Base-by-base conservation (phyloP, 208 protist species). In the Strigomonas culicis region DNA sequence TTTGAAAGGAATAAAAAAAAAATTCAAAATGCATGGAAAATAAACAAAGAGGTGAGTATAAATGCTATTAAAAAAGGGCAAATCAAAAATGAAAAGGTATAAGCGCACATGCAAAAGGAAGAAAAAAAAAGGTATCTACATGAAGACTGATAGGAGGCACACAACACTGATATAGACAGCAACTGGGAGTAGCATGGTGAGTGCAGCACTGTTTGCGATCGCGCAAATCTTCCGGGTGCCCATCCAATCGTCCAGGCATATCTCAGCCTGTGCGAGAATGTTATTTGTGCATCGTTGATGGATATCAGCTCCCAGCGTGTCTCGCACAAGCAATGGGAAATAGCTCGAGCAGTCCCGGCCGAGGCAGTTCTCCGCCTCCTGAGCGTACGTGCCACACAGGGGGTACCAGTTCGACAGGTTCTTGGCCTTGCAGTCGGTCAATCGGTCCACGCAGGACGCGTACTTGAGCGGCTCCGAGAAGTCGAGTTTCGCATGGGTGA, bases 161-260 rank as follows among this genome's bases (percentile, higher is more conserved):
- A 36, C 27, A 57, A 57, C 13, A 24, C 6, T 31, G 30, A 34
- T n/a, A 25, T 36, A 60, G 8, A 34, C 4, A 22, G 31, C 30
- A 4, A 60, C 22, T 31, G 39, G 31, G 1, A 46, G 27, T 57
- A 57, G 6, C 25, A 57, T 24, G 6, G 51, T 21, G 24, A 34
- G 25, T 3, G 51, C 31, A 44, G 44, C 58, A 58, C 8, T 19
- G 34, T 57, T 32, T 32, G 57, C 63, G 22, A 78, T 41, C 15
- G 24, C 19, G 58, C 79, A 84, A 28, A 84, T 30, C 36, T 59
- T 44, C 11, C 61, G 57, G 8, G 67, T 70, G 0, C 79, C 79
- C 24, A 57, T 53, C 79, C 79, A 84, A 36, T 67, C 69, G 58
- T 84, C 74, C 10, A 80, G 1, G 47, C 79, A 84, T 11, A 36